phyloP scores from a whole-genome alignment of 2,329 filamentous ascomycete species.

The Microdochium trichocladiopsis region DNA sequence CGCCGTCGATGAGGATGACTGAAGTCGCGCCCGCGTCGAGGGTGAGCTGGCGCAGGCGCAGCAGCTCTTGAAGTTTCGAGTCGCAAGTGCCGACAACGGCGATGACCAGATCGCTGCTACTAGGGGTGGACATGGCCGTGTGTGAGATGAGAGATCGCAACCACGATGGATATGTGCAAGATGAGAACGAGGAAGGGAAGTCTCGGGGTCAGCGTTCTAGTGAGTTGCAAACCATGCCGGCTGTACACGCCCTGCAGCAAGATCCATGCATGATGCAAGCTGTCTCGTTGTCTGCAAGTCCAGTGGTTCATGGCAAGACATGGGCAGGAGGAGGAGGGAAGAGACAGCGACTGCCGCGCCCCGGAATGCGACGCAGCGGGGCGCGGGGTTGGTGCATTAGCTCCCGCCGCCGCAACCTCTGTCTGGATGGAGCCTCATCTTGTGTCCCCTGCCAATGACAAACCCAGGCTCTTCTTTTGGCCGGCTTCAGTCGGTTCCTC shows the following conservation, averaged over 20 bases:
- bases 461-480: background rate
- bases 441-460: background rate
- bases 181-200: background rate
- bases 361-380: background rate
- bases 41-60: constrained; percentile 42
- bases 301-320: too few species aligned
- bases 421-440: background rate
- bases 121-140: background rate
- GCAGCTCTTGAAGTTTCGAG: constrained; percentile 53
- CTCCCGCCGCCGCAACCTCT: too few species aligned
- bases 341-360: background rate
- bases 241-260: too few species aligned
- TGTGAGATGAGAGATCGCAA: background rate
- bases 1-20: constrained; percentile 48
- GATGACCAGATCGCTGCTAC: constrained; percentile 22
- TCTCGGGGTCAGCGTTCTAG: too few species aligned
- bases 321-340: too few species aligned
- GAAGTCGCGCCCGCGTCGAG: constrained; percentile 16
- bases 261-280: too few species aligned
- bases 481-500: background rate
- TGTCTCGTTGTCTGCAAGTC: too few species aligned
- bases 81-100: constrained; percentile 55
- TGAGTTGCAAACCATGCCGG: too few species aligned
- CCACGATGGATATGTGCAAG: background rate
- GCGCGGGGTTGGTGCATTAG: background rate